Percentiles rank a stretch among this genome's conserved stretches.
Evolutionary conservation across 257 asterid genomes (phyloP).

Genomic region (Euphrasia confusa): DNA sequence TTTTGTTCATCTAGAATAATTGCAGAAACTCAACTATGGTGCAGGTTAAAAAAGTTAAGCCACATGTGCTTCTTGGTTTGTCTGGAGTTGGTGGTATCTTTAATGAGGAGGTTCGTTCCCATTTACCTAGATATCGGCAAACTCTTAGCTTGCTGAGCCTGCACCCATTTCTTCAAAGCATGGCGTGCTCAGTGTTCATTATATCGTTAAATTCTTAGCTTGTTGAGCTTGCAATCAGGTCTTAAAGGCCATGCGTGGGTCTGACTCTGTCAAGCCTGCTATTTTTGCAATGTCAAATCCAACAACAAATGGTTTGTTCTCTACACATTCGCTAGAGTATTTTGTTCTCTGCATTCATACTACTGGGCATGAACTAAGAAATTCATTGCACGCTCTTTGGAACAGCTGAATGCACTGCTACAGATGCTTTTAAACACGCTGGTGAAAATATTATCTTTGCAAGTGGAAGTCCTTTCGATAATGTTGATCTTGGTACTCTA

Average conservation of each 20-base stretch:
- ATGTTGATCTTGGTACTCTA: slow-evolving; percentile 80
- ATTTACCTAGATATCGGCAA: slow-evolving; percentile 2
- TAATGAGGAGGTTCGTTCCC: slow-evolving; percentile 66
- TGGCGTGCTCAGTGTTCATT: slow-evolving; percentile 1
- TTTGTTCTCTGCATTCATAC: slow-evolving; percentile 15
- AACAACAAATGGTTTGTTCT: slow-evolving; percentile 73
- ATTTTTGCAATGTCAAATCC: slow-evolving; percentile 99
- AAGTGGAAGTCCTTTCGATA: slow-evolving; percentile 94
- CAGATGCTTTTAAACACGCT: slow-evolving; percentile 85
- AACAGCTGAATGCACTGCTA: slow-evolving; percentile 97
- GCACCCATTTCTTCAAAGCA: slow-evolving; percentile 79
- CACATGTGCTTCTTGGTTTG: slow-evolving; percentile 97
- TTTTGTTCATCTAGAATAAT: slow-evolving; percentile 24
- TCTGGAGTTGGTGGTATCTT: slow-evolving; percentile 97
- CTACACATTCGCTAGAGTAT: slow-evolving; percentile 6
- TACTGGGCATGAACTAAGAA: slow-evolving; percentile 22
- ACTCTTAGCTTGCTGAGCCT: slow-evolving; percentile 27
- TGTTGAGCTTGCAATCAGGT: slow-evolving; percentile 50
- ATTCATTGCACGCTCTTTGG: slow-evolving; percentile 28
- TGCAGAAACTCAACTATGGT: slow-evolving; percentile 25
- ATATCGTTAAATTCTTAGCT: slow-evolving; percentile 15
- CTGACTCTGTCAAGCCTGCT: slow-evolving; percentile 87
- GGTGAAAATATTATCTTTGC: slow-evolving; percentile 91
- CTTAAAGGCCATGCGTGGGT: slow-evolving; percentile 86
- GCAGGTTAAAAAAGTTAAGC: slow-evolving; percentile 95